Conservation (phyloP, 2,329 filamentous ascomycete genomes). For the Xylariomycetidae sp. region DNA sequence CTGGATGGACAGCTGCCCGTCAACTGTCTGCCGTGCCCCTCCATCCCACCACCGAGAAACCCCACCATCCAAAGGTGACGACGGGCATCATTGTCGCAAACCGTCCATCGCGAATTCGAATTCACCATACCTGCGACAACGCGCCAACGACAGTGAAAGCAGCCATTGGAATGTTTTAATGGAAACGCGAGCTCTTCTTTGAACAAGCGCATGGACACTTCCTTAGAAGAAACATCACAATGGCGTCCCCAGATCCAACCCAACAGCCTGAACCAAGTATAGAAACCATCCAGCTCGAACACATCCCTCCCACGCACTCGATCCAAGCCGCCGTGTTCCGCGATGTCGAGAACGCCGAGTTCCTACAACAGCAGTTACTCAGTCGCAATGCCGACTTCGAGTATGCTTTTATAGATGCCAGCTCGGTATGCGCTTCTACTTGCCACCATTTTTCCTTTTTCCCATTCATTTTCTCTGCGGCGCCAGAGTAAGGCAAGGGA, state of each 20-base stretch:
- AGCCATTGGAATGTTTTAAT: no score
- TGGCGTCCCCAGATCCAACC: no score
- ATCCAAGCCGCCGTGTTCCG: constrained; percentile 73
- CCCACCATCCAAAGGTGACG: no score
- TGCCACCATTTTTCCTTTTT: constrained; percentile 7
- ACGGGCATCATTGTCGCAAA: no score
- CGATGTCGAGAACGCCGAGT: constrained; percentile 70
- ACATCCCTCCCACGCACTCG: constrained; percentile 63
- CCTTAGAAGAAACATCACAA: no score
- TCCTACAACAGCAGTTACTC: constrained; percentile 79
- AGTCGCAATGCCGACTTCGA: constrained; percentile 79
- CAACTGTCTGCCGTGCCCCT: constrained; percentile 18
- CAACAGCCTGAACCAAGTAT: constrained; percentile 36
- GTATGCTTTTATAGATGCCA: constrained; percentile 89
- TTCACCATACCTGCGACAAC: no score
- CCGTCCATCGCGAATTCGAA: no score
- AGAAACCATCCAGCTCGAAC: constrained; percentile 68
- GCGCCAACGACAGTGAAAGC: no score
- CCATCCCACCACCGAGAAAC: constrained; percentile 7
- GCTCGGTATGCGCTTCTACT: constrained; percentile 63
- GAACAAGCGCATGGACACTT: no score
- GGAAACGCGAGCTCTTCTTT: no score
- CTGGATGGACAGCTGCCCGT: constrained; percentile 7
- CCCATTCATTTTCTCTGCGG: neutral
- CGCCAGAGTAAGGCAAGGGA: neutral